These are phyloP conservation scores for Salisapilia sapeloensis DNA, from an alignment of 352 stramenopile species.

Conservation along the genomic window DNA sequence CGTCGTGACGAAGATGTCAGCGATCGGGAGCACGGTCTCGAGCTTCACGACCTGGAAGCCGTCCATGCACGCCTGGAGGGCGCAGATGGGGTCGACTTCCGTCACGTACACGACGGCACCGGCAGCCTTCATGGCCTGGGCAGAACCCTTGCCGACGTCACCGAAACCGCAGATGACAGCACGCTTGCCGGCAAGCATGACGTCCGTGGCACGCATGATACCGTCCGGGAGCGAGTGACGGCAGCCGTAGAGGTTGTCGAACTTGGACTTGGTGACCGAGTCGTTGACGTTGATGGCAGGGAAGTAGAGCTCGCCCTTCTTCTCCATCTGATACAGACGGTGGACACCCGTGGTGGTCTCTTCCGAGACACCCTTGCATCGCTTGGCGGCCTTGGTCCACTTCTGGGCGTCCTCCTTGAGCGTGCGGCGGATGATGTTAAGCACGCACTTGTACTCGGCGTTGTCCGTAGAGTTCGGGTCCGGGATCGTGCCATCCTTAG, in stretches of 20 bases:
- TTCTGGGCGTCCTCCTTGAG: constrained; percentile 90
- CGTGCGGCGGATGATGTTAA: constrained; percentile 92
- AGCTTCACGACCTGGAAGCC: constrained; percentile 93
- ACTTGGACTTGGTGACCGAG: constrained; percentile 99
- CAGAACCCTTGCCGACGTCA: constrained; percentile 97
- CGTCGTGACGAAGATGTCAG: constrained; percentile 98
- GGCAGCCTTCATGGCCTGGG: constrained; percentile 93
- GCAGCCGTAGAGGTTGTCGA: constrained; percentile 99
- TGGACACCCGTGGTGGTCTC: constrained; percentile 98
- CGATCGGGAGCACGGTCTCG: constrained; percentile 75
- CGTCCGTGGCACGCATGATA: constrained; percentile 97
- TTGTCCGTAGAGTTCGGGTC: constrained; percentile 92
- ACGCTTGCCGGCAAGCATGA: constrained; percentile 98
- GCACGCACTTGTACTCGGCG: constrained; percentile 97
- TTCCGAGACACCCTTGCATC: constrained; percentile 95
- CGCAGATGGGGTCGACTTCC: constrained; percentile 98
- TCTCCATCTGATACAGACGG: constrained; percentile 98
- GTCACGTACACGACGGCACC: constrained; percentile 95
- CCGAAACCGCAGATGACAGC: constrained; percentile 96
- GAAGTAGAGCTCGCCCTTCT: constrained; percentile 91
- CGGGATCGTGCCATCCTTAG: constrained; percentile 86
- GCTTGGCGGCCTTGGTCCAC: constrained; percentile 92
- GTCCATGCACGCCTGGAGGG: constrained; percentile 96
- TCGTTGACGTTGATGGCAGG: constrained; percentile 99
- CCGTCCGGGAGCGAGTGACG: constrained; percentile 97